phyloP scores from a whole-genome alignment of 345 rosid genomes.

The Pugionium dolabratum region DNA sequence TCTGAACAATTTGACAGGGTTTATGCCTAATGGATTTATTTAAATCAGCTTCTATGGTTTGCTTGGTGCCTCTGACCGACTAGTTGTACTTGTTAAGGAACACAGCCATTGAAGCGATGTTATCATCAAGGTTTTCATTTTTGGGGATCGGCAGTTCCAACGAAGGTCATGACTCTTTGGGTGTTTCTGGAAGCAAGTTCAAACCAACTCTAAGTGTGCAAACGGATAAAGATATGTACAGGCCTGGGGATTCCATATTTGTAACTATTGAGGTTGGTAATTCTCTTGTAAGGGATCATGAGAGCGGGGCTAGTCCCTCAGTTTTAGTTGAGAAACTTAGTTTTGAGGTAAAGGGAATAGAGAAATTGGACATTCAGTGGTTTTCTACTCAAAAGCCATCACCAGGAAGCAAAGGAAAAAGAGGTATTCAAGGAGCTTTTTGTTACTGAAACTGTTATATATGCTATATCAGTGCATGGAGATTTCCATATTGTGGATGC shows the following conservation, averaged over 20 bases:
- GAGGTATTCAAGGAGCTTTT: slow-evolving; percentile 51
- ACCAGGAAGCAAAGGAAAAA: slow-evolving; percentile 61
- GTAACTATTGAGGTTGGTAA: slow-evolving; percentile 67
- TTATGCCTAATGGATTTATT: slow-evolving; percentile 10
- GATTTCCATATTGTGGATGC: slow-evolving; percentile 11
- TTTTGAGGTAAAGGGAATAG: slow-evolving; percentile 79
- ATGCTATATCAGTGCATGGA: slow-evolving; percentile 13
- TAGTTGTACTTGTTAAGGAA: slow-evolving; percentile 23
- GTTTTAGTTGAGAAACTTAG: slow-evolving; percentile 74
- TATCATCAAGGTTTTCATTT: slow-evolving; percentile 45
- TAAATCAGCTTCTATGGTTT: slow-evolving; percentile 28
- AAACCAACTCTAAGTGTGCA: slow-evolving; percentile 56
- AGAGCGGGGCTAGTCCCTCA: slow-evolving; percentile 38
- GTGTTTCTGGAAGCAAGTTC: slow-evolving; percentile 38
- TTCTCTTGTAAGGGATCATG: slow-evolving; percentile 35
- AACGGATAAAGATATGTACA: slow-evolving; percentile 75
- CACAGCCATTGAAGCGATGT: slow-evolving; percentile 29
- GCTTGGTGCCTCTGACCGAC: slow-evolving; percentile 10
- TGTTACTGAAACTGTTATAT: slow-evolving; percentile 20
- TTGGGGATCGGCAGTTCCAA: slow-evolving; percentile 39
- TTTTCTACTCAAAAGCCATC: slow-evolving; percentile 68
- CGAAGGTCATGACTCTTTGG: slow-evolving; percentile 37
- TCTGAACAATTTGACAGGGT: slow-evolving; percentile 31
- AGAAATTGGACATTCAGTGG: slow-evolving; percentile 84
- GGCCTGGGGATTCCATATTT: slow-evolving; percentile 78